Evolutionary conservation across 192 early-diverging fungal species (phyloP).

Genomic region (Powellomyces hirtus): DNA sequence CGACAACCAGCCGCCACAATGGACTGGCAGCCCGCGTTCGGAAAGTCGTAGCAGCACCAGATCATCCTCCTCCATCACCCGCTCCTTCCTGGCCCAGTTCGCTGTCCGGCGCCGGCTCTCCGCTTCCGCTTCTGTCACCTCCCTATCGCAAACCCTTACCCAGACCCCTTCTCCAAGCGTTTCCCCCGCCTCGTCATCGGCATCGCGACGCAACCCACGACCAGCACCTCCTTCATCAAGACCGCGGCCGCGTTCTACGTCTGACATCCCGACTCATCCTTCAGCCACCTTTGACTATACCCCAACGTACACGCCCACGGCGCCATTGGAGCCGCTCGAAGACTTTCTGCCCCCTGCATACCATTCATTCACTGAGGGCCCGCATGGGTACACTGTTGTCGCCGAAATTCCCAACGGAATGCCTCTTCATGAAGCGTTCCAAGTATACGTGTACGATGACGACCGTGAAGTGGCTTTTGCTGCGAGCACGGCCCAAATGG

Average conservation of each 20-base stretch:
- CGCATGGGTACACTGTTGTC: neutral
- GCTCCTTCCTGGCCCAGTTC: neutral
- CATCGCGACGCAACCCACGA: too few species aligned
- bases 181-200: neutral
- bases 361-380: constrained; percentile 8
- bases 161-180: neutral
- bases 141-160: neutral
- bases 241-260: neutral
- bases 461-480: constrained; percentile 16
- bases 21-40: too few species aligned
- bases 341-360: constrained; percentile 23
- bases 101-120: neutral
- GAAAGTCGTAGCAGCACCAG: too few species aligned
- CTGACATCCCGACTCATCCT: neutral
- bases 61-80: too few species aligned
- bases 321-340: neutral
- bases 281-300: constrained; percentile 15
- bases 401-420: neutral
- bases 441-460: constrained; percentile 30
- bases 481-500: constrained; percentile 23
- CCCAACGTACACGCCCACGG: constrained; percentile 8
- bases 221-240: neutral
- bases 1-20: too few species aligned
- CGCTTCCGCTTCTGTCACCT: neutral
- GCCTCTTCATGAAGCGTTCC: constrained; percentile 1